These are phyloP conservation scores for Paecilomyces niveus DNA, from an alignment of 2,329 filamentous ascomycete genomes.

Conservation along the genomic window DNA sequence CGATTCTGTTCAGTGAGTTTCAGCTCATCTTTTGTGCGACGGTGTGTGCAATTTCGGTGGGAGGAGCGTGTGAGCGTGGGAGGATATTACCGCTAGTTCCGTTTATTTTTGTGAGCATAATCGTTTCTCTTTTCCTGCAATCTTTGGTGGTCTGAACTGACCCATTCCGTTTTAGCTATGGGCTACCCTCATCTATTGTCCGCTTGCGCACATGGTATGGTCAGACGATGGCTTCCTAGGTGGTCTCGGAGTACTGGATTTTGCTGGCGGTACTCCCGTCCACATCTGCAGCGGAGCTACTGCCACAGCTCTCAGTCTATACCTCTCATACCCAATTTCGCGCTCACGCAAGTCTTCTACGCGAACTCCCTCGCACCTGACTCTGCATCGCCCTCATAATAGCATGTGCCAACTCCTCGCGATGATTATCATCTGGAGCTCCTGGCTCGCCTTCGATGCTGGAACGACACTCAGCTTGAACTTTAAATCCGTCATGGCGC, in stretches of 20 bases:
- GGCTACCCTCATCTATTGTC: constrained; percentile 44
- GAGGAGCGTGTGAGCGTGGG: constrained; percentile 43
- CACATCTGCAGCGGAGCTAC: constrained; percentile 40
- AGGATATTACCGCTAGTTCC: constrained; percentile 40
- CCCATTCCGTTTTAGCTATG: constrained; percentile 30
- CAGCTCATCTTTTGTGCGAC: constrained; percentile 46
- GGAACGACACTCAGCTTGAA: constrained; percentile 43
- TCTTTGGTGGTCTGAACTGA: neutral
- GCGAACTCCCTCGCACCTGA: constrained; percentile 42
- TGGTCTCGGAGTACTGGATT: constrained; percentile 40
- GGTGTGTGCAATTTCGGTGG: constrained; percentile 45
- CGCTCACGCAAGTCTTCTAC: constrained; percentile 38
- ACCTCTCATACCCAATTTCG: constrained; percentile 45
- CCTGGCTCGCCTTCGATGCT: constrained; percentile 47
- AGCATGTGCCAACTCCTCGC: constrained; percentile 42
- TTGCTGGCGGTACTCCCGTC: constrained; percentile 40
- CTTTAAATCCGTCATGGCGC: constrained; percentile 41
- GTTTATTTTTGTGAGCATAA: constrained; percentile 36
- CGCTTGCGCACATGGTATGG: constrained; percentile 45
- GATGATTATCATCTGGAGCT: constrained; percentile 46
- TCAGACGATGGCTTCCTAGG: constrained; percentile 38
- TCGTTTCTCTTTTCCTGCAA: neutral
- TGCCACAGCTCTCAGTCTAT: constrained; percentile 37
- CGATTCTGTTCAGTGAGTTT: constrained; percentile 46
- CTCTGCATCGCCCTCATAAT: constrained; percentile 43